Percentiles rank a stretch among this genome's conserved stretches.
These are phyloP conservation scores for Porodaedalea pini DNA, from an alignment of 1,284 basidiomycete species.

Conservation along the genomic window DNA sequence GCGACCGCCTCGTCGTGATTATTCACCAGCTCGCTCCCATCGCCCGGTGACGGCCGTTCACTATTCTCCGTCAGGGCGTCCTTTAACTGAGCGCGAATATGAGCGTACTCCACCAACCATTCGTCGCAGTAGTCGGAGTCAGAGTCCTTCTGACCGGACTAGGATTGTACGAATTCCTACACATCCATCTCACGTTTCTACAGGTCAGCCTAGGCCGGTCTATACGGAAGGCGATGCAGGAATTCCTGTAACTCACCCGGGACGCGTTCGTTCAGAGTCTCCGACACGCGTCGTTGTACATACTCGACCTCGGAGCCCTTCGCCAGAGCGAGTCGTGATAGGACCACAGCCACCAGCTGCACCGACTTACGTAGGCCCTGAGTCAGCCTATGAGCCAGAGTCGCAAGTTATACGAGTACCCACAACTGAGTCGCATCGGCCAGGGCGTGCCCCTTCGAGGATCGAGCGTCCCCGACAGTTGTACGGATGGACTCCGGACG, in stretches of 20 bases:
- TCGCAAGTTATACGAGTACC: not conserved
- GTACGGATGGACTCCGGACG: not conserved
- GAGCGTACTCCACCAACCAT: too few relatives aligned
- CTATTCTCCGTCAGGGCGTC: not conserved
- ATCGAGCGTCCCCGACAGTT: not conserved
- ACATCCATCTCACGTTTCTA: too few relatives aligned
- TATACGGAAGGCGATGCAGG: not conserved
- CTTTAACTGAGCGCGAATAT: not conserved
- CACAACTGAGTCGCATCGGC: not conserved
- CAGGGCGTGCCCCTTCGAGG: not conserved
- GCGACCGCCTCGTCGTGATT: too few relatives aligned
- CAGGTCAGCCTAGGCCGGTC: not conserved
- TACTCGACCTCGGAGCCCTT: not conserved
- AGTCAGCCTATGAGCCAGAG: not conserved
- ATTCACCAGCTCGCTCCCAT: not conserved
- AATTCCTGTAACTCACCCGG: not conserved
- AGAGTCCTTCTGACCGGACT: too few relatives aligned
- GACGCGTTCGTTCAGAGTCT: not conserved
- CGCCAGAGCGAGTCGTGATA: not conserved
- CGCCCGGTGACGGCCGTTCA: not conserved
- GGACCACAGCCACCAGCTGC: not conserved
- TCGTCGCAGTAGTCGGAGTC: too few relatives aligned
- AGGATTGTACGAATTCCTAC: too few relatives aligned
- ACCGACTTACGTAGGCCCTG: not conserved
- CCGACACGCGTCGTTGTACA: slow-evolving; percentile 9